phyloP scores from a whole-genome alignment of 106 monocot species.

The Dendrobium huoshanense region DNA sequence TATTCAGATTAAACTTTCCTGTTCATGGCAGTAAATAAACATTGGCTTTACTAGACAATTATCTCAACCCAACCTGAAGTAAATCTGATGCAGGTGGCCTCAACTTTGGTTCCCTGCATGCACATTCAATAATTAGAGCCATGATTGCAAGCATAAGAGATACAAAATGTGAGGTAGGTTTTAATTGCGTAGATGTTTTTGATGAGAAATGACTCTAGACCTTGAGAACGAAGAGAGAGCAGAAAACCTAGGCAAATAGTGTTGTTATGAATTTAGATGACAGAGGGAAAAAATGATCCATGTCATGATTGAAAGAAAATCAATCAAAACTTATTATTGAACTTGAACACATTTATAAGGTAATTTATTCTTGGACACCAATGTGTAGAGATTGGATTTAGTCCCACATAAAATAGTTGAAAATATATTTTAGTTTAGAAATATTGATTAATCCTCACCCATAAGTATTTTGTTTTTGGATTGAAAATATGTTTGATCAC shows the following conservation, averaged over 20 bases:
- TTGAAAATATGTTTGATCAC: too few species aligned
- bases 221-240: neutral
- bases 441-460: too few species aligned
- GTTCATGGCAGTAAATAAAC: neutral
- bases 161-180: neutral
- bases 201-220: neutral
- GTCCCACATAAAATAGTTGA: too few species aligned
- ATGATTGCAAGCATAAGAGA: neutral
- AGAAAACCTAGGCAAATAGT: too few species aligned
- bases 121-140: neutral
- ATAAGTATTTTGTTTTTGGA: too few species aligned
- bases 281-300: neutral
- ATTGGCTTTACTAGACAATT: neutral
- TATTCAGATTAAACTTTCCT: neutral
- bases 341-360: too few species aligned
- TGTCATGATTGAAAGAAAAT: neutral
- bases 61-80: conserved; percentile 33
- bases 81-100: conserved; percentile 63
- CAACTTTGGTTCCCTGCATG: conserved; percentile 57
- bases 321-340: neutral
- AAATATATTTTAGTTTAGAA: too few species aligned
- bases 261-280: neutral
- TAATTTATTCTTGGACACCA: too few species aligned
- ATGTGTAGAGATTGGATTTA: too few species aligned
- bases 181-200: neutral